phyloP scores from a whole-genome alignment of 495 filamentous ascomycete species.

The Hyaloscypha bicolor region DNA sequence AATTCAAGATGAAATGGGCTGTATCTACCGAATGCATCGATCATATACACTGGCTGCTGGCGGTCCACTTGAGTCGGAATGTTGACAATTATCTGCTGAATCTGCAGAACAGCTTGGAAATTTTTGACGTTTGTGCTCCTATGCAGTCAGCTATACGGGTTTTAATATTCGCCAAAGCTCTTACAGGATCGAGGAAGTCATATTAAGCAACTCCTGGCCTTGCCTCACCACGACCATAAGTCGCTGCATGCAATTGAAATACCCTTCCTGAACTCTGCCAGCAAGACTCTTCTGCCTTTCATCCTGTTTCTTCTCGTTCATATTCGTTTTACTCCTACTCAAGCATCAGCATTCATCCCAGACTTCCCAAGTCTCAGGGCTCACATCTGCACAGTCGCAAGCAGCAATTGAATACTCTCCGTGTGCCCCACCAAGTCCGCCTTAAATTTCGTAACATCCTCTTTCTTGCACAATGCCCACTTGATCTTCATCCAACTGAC shows the following conservation, averaged over 20 bases:
- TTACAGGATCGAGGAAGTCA: slow-evolving; percentile 7
- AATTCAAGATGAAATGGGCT: slow-evolving; percentile 37
- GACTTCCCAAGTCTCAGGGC: background rate
- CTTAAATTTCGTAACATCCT: slow-evolving; percentile 35
- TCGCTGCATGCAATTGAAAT: slow-evolving; percentile 23
- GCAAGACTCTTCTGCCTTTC: slow-evolving; percentile 11
- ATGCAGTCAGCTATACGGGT: background rate
- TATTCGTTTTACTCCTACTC: background rate
- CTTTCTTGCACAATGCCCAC: slow-evolving; percentile 37
- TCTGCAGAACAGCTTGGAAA: slow-evolving; percentile 30
- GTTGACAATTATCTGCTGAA: slow-evolving; percentile 29
- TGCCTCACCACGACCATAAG: background rate
- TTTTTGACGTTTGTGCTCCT: slow-evolving; percentile 33
- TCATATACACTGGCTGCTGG: slow-evolving; percentile 37
- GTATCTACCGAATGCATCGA: slow-evolving; percentile 33
- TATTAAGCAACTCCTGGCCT: background rate
- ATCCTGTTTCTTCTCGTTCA: slow-evolving; percentile 12
- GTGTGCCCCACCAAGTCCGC: slow-evolving; percentile 32
- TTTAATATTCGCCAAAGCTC: background rate
- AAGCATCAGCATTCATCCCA: background rate
- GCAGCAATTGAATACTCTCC: slow-evolving; percentile 32
- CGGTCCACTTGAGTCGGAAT: slow-evolving; percentile 36
- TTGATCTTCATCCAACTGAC: slow-evolving; percentile 31
- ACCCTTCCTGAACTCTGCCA: slow-evolving; percentile 20
- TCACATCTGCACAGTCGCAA: slow-evolving; percentile 31